phyloP scores from a whole-genome alignment of 768 basidiomycete species.

The Phanerochaete carnosa region DNA sequence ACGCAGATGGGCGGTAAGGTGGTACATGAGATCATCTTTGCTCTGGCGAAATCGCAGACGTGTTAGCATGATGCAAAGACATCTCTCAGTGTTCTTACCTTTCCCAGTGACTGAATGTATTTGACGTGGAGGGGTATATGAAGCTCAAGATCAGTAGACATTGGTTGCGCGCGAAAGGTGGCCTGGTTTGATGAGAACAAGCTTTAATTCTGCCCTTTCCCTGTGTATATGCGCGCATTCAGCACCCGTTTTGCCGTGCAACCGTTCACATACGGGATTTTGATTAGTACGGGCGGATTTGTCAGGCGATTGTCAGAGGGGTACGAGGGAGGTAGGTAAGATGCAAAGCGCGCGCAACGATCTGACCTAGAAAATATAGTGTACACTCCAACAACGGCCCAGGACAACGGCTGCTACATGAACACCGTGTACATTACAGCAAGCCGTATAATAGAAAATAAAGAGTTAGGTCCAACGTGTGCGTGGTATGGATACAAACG shows the following conservation, averaged over 20 bases:
- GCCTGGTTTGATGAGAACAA: no score
- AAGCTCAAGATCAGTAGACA: slow-evolving; percentile 8
- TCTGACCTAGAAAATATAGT: background rate
- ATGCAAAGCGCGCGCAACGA: background rate
- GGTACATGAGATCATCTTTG: slow-evolving; percentile 83
- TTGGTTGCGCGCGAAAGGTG: no score
- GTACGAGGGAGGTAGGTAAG: background rate
- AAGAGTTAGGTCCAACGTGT: background rate
- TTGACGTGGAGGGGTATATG: slow-evolving; percentile 35
- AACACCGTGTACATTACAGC: background rate
- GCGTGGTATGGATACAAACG: slow-evolving; percentile 2
- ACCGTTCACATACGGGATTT: no score
- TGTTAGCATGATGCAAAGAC: background rate
- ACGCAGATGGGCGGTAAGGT: slow-evolving; percentile 89
- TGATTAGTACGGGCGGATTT: no score
- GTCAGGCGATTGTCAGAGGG: no score
- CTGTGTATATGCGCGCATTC: no score
- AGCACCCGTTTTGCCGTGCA: no score
- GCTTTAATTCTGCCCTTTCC: no score
- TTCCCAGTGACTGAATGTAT: slow-evolving; percentile 52
- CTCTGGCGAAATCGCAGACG: slow-evolving; percentile 38
- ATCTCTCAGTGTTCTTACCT: slow-evolving; percentile 26
- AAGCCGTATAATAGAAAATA: background rate
- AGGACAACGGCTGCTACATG: background rate
- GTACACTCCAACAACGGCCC: background rate